phyloP scores from a whole-genome alignment of 768 basidiomycete species.

The Rubroboletus pulcherrimus region DNA sequence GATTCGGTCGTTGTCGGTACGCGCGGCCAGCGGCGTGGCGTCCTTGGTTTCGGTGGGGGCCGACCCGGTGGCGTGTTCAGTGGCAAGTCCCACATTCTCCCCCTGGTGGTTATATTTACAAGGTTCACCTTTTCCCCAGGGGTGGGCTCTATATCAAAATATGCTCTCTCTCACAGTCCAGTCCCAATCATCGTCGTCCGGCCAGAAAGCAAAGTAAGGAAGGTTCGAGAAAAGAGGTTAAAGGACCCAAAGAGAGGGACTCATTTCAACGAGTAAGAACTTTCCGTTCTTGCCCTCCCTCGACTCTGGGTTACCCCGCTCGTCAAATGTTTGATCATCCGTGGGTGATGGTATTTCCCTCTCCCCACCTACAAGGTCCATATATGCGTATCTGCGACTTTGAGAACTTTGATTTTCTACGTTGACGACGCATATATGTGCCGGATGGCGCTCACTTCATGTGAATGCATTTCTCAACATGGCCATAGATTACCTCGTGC shows the following conservation, averaged over 20 bases:
- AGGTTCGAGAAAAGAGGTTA: slow-evolving; percentile 78
- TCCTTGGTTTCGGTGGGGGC: slow-evolving; percentile 42
- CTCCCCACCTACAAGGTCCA: background rate
- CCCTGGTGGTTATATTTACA: background rate
- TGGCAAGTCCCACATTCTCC: slow-evolving; percentile 8
- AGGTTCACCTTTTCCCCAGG: slow-evolving; percentile 39
- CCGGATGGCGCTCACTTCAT: background rate
- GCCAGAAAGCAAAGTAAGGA: slow-evolving; percentile 82
- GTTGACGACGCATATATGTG: background rate
- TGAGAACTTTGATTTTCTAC: background rate
- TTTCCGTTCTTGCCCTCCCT: background rate
- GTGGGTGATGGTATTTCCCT: background rate
- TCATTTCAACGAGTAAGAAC: slow-evolving; percentile 65
- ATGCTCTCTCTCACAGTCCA: slow-evolving; percentile 87
- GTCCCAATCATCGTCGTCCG: slow-evolving; percentile 96
- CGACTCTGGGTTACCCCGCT: background rate
- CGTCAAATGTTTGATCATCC: background rate
- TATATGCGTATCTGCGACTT: background rate
- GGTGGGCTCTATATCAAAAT: slow-evolving; percentile 64
- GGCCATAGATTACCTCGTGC: slow-evolving; percentile 6
- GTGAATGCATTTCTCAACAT: background rate
- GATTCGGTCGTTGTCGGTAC: slow-evolving; percentile 94
- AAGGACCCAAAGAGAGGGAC: slow-evolving; percentile 86
- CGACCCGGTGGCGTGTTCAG: slow-evolving; percentile 24
- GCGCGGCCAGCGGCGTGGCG: slow-evolving; percentile 55